Conservation (phyloP, 257 asterid species). For the Lycium barbarum region DNA sequence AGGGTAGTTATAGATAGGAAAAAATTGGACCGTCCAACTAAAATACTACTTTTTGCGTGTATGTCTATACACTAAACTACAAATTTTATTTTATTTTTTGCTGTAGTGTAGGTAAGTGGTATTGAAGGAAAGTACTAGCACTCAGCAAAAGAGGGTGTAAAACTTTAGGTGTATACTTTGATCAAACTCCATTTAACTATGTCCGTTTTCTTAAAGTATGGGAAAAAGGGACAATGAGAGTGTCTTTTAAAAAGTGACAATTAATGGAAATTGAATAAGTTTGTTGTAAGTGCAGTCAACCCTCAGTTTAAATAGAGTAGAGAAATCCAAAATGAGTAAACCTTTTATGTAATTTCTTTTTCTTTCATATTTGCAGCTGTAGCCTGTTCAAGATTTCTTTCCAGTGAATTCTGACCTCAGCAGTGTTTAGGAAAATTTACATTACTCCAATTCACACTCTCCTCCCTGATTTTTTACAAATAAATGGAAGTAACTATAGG, state of each 20-base stretch:
- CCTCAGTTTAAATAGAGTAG: conserved; percentile 29
- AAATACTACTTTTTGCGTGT: conserved; percentile 35
- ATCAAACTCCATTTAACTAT: conserved; percentile 41
- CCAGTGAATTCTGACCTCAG: background rate
- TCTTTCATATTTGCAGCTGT: background rate
- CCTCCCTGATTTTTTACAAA: background rate
- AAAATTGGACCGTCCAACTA: conserved; percentile 53
- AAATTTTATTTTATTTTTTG: too few species aligned
- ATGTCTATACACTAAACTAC: conserved; percentile 19
- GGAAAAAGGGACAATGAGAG: conserved; percentile 58
- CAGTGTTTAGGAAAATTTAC: background rate
- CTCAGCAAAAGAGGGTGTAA: conserved; percentile 33
- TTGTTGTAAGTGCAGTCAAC: conserved; percentile 45
- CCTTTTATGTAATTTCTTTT: conserved; percentile 26
- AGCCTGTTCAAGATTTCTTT: background rate
- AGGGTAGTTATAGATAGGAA: conserved; percentile 55
- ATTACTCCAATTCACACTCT: background rate
- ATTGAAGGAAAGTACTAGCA: conserved; percentile 31
- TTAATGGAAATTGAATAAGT: conserved; percentile 44
- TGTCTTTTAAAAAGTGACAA: conserved; percentile 58
- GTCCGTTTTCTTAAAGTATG: conserved; percentile 58
- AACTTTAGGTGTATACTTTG: conserved; percentile 41
- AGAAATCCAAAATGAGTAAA: conserved; percentile 27
- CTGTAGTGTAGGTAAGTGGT: conserved; percentile 25
- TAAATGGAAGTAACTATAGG: background rate